Evolutionary conservation across 164 flowering plant species (phyloP).

Genomic region (Nelumbo lutea): DNA sequence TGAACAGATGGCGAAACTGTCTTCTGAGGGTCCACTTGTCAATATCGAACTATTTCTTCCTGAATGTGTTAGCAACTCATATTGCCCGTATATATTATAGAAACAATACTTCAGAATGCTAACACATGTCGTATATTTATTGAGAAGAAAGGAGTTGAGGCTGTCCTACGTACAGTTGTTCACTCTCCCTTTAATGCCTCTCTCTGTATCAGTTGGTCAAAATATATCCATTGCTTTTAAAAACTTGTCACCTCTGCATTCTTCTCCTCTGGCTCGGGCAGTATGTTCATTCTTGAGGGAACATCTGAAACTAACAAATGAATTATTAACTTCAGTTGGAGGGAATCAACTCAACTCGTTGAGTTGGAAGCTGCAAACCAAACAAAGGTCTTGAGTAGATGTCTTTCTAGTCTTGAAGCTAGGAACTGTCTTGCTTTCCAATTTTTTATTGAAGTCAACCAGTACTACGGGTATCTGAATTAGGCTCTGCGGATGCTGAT

Average conservation of each 20-base stretch:
- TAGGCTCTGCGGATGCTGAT: constrained; percentile 79
- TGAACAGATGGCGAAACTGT: constrained; percentile 42
- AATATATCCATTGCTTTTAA: constrained; percentile 69
- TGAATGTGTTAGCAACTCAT: constrained; percentile 55
- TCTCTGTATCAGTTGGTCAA: constrained; percentile 63
- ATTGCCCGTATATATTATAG: constrained; percentile 67
- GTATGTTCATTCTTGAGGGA: constrained; percentile 69
- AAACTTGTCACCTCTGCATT: constrained; percentile 81
- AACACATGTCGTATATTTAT: constrained; percentile 83
- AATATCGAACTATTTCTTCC: constrained; percentile 65
- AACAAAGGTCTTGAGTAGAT: constrained; percentile 39
- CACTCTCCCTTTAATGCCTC: constrained; percentile 63
- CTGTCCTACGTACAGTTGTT: constrained; percentile 61
- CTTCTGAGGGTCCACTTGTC: constrained; percentile 40
- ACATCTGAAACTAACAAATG: constrained; percentile 56
- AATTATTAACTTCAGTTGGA: constrained; percentile 40
- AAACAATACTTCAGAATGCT: constrained; percentile 83
- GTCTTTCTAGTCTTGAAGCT: constrained; percentile 61
- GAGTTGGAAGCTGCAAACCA: constrained; percentile 43
- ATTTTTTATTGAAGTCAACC: constrained; percentile 67
- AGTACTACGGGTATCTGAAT: constrained; percentile 56
- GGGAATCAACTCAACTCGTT: constrained; percentile 54
- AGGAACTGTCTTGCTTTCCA: constrained; percentile 58
- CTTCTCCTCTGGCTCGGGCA: constrained; percentile 66
- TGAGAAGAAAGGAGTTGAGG: constrained; percentile 90